phyloP scores from a whole-genome alignment of 225 moss, liverwort and hornwort genomes.

The Straminergon stramineum region DNA sequence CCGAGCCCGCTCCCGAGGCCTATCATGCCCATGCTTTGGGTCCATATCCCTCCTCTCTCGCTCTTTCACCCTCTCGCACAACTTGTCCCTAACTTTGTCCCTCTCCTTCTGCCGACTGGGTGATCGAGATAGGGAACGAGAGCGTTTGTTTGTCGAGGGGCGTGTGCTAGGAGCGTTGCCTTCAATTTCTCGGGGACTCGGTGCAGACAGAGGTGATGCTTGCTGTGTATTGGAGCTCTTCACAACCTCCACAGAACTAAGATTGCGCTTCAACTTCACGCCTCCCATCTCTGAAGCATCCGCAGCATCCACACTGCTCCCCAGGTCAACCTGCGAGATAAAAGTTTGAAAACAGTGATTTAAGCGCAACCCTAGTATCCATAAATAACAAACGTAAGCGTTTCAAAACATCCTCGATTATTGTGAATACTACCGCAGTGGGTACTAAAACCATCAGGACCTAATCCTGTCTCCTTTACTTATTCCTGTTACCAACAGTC shows the following conservation, averaged over 20 bases:
- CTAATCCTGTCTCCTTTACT: neutral
- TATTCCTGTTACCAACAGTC: neutral
- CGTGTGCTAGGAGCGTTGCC: slow-evolving; percentile 7
- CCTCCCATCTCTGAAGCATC: slow-evolving; percentile 20
- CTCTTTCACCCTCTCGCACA: slow-evolving; percentile 27
- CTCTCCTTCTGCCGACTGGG: slow-evolving; percentile 39
- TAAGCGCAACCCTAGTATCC: neutral
- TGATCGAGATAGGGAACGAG: slow-evolving; percentile 61
- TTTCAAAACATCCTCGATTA: neutral
- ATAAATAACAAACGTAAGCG: neutral
- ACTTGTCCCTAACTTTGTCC: slow-evolving; percentile 29
- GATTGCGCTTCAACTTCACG: slow-evolving; percentile 18
- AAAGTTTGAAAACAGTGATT: neutral
- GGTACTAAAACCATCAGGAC: neutral
- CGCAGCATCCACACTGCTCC: slow-evolving; percentile 12
- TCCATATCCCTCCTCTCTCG: slow-evolving; percentile 34
- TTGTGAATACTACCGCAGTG: neutral
- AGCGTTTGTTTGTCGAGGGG: slow-evolving; percentile 25
- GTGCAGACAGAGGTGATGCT: slow-evolving; percentile 21
- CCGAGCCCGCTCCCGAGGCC: slow-evolving; percentile 17
- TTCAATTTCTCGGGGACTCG: slow-evolving; percentile 46
- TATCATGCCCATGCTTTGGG: slow-evolving; percentile 14
- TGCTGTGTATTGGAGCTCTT: slow-evolving; percentile 11
- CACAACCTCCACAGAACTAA: slow-evolving; percentile 14
- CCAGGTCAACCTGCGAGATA: slow-evolving; percentile 16